Base-by-base conservation (phyloP, 345 rosid species). In the Eucalyptus fibrosa region DNA sequence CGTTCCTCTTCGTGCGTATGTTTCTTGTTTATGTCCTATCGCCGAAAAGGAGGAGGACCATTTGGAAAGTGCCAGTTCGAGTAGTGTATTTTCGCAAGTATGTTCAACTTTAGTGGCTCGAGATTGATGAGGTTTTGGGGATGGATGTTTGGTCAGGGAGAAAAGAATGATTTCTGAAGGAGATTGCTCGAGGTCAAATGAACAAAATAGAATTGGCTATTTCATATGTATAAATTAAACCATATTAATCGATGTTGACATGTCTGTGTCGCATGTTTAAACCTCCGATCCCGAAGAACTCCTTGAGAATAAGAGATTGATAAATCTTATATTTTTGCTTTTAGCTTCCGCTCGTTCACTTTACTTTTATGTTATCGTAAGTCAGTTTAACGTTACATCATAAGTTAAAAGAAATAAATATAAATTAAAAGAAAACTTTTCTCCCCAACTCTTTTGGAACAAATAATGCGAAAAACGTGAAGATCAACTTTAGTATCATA, bases 301-400 rank as follows among this genome's bases (percentile, higher is more conserved):
- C 7, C 3, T 77, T 5, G 13, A 34, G 12, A 18, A 11, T 4
- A 21, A 77, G 5, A 12, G 16, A 77, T 12, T 6, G 7, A 72
- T 72, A 19, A 72, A 72, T 12, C 26, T 19, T 34, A 9, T 10
- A 5, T 19, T 19, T 34, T 42, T 13, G 2, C 14, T 72, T 19
- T 72, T 37, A 23, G 8, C 45, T 37, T 9, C 28, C 3, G 8
- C 5, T 10, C 2, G 4, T 9, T 34, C 44, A 34, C 83, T 77
- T 40, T 6, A 77, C 5, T 40, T 77, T 77, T 3, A 3, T 12
- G 5, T 2, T 40, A 21, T 23, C 47, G 85, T 40, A 11, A 77
- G 16, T 0, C 4, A 2, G 3, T 11, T 0, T 2, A 40, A 21
- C 42, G 16, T 21, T 44, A 37, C 44, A 1, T 34, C 1, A 5